Conservation (phyloP, 2,329 filamentous ascomycete genomes). For the Penicillium thymicola region DNA sequence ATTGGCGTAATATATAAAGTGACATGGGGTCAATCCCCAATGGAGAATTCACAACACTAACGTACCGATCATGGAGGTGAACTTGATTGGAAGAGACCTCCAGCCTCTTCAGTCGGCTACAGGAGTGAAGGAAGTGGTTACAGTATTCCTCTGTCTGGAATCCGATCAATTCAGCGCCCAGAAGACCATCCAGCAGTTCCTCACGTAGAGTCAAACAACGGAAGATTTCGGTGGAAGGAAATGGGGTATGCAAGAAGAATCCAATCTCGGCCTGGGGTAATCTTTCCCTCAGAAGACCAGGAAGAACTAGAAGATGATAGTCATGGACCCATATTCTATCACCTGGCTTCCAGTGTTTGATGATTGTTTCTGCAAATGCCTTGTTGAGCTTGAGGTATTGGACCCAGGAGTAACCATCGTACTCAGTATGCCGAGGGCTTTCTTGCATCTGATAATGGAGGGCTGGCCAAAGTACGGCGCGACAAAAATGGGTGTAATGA, state of each 20-base stretch:
- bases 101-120: slow-evolving; percentile 78
- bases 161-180: slow-evolving; percentile 84
- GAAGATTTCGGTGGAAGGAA: slow-evolving; percentile 94
- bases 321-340: slow-evolving; percentile 94
- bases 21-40: slow-evolving; percentile 83
- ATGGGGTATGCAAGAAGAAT: slow-evolving; percentile 90
- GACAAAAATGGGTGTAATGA: slow-evolving; percentile 93
- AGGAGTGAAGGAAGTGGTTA: slow-evolving; percentile 90
- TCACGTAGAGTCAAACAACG: slow-evolving; percentile 80
- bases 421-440: slow-evolving; percentile 94
- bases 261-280: slow-evolving; percentile 84
- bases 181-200: slow-evolving; percentile 81
- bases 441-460: slow-evolving; percentile 98
- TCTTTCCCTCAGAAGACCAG: slow-evolving; percentile 79
- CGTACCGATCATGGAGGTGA: slow-evolving; percentile 82
- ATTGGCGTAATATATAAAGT: slow-evolving; percentile 64
- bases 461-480: slow-evolving; percentile 92
- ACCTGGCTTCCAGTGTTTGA: slow-evolving; percentile 84
- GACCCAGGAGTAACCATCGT: slow-evolving; percentile 92
- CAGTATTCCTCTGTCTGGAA: slow-evolving; percentile 93
- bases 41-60: slow-evolving; percentile 75
- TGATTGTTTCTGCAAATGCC: slow-evolving; percentile 82
- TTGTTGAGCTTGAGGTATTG: slow-evolving; percentile 91
- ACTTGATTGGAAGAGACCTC: slow-evolving; percentile 83
- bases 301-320: slow-evolving; percentile 86